A percentile compares a stretch with the other conserved stretches of the same genome.
Conservation (phyloP, 495 filamentous ascomycete genomes). For the Penicillium fimorum region DNA sequence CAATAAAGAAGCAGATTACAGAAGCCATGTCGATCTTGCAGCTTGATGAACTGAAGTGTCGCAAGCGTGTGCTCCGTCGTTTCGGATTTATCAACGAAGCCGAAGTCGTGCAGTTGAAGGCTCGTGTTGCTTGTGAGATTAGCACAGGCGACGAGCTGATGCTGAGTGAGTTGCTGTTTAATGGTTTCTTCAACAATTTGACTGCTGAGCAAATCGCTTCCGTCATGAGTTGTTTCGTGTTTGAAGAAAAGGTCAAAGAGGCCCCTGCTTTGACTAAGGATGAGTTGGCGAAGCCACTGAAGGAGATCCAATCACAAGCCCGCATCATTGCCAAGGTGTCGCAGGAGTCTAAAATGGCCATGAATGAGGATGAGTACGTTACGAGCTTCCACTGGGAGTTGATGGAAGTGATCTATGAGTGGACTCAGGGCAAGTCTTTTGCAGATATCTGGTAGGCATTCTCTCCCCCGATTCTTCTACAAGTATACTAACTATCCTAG, state of each 20-base stretch:
- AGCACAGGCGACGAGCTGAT: slow-evolving; percentile 90
- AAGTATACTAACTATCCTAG: slow-evolving; percentile 40
- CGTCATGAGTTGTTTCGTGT: slow-evolving; percentile 87
- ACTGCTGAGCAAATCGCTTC: slow-evolving; percentile 82
- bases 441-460: slow-evolving; percentile 84
- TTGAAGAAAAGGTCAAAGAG: slow-evolving; percentile 88
- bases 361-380: slow-evolving; percentile 92
- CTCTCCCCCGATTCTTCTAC: slow-evolving; percentile 4
- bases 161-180: slow-evolving; percentile 89
- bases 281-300: slow-evolving; percentile 79
- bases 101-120: slow-evolving; percentile 93
- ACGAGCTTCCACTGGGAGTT: slow-evolving; percentile 83
- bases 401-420: slow-evolving; percentile 94
- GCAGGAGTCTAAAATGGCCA: slow-evolving; percentile 81
- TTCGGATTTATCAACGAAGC: slow-evolving; percentile 92
- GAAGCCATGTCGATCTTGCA: slow-evolving; percentile 83
- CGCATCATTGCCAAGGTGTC: slow-evolving; percentile 87
- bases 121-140: slow-evolving; percentile 94
- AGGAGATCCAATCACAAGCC: slow-evolving; percentile 81
- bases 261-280: slow-evolving; percentile 62
- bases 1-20: slow-evolving; percentile 78
- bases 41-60: slow-evolving; percentile 90
- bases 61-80: slow-evolving; percentile 95
- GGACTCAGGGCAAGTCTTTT: slow-evolving; percentile 90
- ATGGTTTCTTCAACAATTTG: slow-evolving; percentile 96